Conservation (phyloP, 441 rosid genomes). For the Pelargonium australe region DNA sequence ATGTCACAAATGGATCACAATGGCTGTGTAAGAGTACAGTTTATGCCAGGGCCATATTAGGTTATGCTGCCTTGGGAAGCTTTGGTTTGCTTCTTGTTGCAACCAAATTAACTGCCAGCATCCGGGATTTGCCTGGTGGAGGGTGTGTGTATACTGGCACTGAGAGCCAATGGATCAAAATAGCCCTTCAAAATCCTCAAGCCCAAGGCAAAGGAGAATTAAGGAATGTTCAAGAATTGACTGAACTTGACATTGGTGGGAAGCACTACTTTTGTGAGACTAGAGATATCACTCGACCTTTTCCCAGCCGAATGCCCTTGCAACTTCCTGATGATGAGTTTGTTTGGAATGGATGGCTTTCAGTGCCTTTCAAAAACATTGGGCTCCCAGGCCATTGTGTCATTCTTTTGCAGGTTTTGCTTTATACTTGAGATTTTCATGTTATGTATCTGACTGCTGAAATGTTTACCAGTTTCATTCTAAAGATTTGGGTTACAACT, state of each 20-base stretch:
- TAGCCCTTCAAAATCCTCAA: slow-evolving; percentile 70
- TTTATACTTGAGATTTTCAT: slow-evolving; percentile 26
- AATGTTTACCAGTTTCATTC: slow-evolving; percentile 14
- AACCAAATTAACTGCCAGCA: slow-evolving; percentile 57
- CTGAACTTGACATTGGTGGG: slow-evolving; percentile 89
- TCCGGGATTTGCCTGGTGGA: slow-evolving; percentile 85
- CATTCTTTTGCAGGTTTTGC: slow-evolving; percentile 87
- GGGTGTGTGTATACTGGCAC: slow-evolving; percentile 75
- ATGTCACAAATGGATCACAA: slow-evolving; percentile 58
- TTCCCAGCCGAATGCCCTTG: slow-evolving; percentile 73
- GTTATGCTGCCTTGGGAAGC: slow-evolving; percentile 81
- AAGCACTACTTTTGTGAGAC: slow-evolving; percentile 90
- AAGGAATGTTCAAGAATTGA: slow-evolving; percentile 77
- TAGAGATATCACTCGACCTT: slow-evolving; percentile 81
- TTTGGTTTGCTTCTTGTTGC: slow-evolving; percentile 82
- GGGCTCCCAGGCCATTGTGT: slow-evolving; percentile 68
- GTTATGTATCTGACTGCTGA: slow-evolving; percentile 17
- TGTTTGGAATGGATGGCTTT: slow-evolving; percentile 93
- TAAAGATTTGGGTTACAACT: slow-evolving; percentile 7
- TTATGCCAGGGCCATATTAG: slow-evolving; percentile 68
- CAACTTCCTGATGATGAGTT: slow-evolving; percentile 78
- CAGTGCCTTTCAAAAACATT: slow-evolving; percentile 59
- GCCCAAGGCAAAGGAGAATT: slow-evolving; percentile 81
- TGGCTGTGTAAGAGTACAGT: slow-evolving; percentile 42
- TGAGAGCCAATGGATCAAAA: slow-evolving; percentile 86